Evolutionary conservation across 139 green algal genomes (phyloP), one percentile per base, ranked within the genome.

Genomic region (Chlorella vulgaris): DNA sequence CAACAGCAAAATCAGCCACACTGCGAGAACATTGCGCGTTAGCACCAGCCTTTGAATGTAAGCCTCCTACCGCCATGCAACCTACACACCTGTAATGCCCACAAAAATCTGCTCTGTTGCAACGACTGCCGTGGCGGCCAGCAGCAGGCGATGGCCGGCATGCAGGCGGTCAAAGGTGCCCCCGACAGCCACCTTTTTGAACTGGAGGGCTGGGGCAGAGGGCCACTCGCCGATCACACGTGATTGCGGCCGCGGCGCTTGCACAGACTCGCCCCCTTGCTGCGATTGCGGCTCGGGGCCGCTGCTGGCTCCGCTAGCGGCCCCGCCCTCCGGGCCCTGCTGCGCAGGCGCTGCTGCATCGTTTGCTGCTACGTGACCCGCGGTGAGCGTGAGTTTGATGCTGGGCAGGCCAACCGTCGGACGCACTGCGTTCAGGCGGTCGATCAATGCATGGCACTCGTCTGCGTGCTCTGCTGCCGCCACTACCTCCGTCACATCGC

Each of bases 101-200:
- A 96, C 86, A 67, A 91, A 97, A 7, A 95, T 84, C 7, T 68
- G 53, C 3, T 84, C 21, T 1, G 26, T 76, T 21, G 81, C 76
- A 29, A 94, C 83, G 31, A 96, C 81, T 3, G 93, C 93, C 0
- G 93, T 90, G 18, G 88, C 89, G 2, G 92, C 92, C 78, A 98
- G 88, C 81, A 98, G 91, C 58, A 98, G 85, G 42, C 94, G 86
- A 83, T 98, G 95, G 2, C 95, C 95, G 2, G 95, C 94, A 85
- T 98, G 95, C 69, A 98, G 76, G 4, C 93, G 89, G 79, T 98
- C 95, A 88, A 98, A 98, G 0, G 95, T 98, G 69, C 95, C 95
- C 7, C 95, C 95, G 50, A 98, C 89, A 0, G 93, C 94, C 61
- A 97, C 91, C 8, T 86, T 76, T 13, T 38, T 33, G 53, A 69